Evolutionary conservation across 1,284 basidiomycete genomes (phyloP), one percentile per base, ranked within the genome.

Genomic region (Cryptococcus sp.): DNA sequence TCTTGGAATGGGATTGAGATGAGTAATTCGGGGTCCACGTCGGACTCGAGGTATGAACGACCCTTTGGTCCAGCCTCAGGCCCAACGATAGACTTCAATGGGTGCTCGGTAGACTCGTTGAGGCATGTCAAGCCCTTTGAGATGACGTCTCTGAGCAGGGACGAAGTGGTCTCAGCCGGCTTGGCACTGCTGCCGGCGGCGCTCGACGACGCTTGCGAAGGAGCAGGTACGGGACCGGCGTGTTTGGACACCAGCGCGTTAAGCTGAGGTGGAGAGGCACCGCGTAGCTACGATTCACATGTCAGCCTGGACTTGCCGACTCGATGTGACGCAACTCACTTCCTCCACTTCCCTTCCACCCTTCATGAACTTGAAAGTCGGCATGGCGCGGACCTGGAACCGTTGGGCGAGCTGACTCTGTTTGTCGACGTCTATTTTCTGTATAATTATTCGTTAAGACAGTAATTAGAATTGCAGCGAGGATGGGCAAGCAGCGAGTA

Each of bases 1-100:
- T 90, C 89, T 73, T 88, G 88, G 81, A 92, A 92, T 22, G 83
- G 81, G 54, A 91, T 82, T 62, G 81, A 87, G 54, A 91, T 68
- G 26, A 91, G 80, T 17, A 93, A 86, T 69, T 89, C 89, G 8
- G 76, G 63, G 70, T 93, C 91, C 1, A 84, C 85, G 70, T 92
- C 89, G 68, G 87, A 89, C 64, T 87, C 82, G 58, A 93, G 81
- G 73, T 85, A 89, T 38, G 76, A 88, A 84, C 68, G 68, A 10
- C 78, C 79, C 54, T 74, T 77, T 16, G 78, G 73, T 7, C 74
- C 80, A 13, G 77, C 75, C 68, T 82, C 85, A 34, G 72, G 64
- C 1, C 78, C 75, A 23, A 89, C 62, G 56, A 90, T 85, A 34
- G 82, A 80, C 62, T 85, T 84, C 54, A 91, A 73, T 8, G 83